A percentile compares a stretch with the other conserved stretches of the same genome.
phyloP scores from a whole-genome alignment of 768 basidiomycete genomes.

The Tulasnella sp. region DNA sequence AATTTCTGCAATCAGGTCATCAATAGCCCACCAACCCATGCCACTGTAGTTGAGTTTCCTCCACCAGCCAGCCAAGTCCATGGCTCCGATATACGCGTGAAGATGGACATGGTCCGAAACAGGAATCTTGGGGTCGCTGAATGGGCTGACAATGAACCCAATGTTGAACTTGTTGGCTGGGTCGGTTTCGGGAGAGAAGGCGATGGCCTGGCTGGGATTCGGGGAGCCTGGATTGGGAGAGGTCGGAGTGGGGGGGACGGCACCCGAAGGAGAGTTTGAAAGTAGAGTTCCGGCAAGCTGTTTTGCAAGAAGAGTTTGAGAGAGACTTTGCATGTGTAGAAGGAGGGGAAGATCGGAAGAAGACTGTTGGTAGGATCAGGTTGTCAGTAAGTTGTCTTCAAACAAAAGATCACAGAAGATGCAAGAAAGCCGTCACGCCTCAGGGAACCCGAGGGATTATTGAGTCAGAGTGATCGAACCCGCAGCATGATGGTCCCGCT shows the following conservation, averaged over 20 bases:
- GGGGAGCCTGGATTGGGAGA: slow-evolving; percentile 26
- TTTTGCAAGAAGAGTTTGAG: slow-evolving; percentile 46
- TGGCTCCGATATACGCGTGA: slow-evolving; percentile 60
- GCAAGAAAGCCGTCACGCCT: not conserved
- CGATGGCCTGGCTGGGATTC: slow-evolving; percentile 28
- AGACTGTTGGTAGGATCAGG: slow-evolving; percentile 39
- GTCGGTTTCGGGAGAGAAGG: slow-evolving; percentile 29
- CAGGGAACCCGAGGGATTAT: not conserved
- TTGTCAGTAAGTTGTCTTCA: not conserved
- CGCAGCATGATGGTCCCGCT: not conserved
- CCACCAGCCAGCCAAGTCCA: slow-evolving; percentile 67
- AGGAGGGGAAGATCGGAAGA: slow-evolving; percentile 69
- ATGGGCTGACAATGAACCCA: slow-evolving; percentile 72
- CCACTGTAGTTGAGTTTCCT: slow-evolving; percentile 57
- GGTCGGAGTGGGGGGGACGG: slow-evolving; percentile 27
- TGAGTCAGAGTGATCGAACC: not conserved
- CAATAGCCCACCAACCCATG: slow-evolving; percentile 66
- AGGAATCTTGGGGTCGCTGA: slow-evolving; percentile 69
- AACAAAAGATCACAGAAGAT: not conserved
- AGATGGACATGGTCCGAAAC: slow-evolving; percentile 72
- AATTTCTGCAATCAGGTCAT: slow-evolving; percentile 75
- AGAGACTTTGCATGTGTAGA: slow-evolving; percentile 51
- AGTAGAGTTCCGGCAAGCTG: slow-evolving; percentile 28
- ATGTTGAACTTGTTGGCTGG: slow-evolving; percentile 41
- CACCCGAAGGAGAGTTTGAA: slow-evolving; percentile 24